These are phyloP conservation scores for Populus hybrid DNA, from an alignment of 441 rosid species.

Conservation along the genomic window DNA sequence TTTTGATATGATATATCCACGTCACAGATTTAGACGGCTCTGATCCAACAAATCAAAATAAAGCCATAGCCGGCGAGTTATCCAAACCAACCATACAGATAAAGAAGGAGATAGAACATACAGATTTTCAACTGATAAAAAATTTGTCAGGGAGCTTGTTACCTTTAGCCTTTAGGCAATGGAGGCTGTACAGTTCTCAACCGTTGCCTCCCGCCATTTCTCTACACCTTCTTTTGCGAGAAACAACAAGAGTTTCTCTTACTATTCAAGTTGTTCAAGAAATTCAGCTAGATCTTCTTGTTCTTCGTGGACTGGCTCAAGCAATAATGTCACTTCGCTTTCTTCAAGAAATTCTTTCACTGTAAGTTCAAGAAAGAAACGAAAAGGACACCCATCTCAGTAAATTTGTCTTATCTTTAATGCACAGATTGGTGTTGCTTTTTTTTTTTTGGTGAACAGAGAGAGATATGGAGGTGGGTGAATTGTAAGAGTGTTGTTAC, in stretches of 20 bases:
- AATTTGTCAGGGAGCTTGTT: neutral
- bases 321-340: constrained; percentile 37
- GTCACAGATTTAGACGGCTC: neutral
- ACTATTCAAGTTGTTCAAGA: constrained; percentile 21
- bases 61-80: constrained; percentile 1
- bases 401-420: neutral
- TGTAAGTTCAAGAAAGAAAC: constrained; percentile 33
- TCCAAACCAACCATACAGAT: neutral
- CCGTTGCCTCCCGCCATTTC: constrained; percentile 49
- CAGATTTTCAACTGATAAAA: neutral
- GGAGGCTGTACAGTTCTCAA: constrained; percentile 52
- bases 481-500: constrained; percentile 42
- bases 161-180: constrained; percentile 20
- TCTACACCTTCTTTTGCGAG: constrained; percentile 25
- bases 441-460: constrained; percentile 24
- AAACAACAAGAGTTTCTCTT: constrained; percentile 20
- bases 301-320: constrained; percentile 42
- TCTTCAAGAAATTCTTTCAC: constrained; percentile 49
- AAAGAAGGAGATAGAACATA: neutral
- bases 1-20: neutral
- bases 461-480: constrained; percentile 67
- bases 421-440: neutral
- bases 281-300: constrained; percentile 19
- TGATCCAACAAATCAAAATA: neutral
- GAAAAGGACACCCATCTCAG: neutral